Percentiles rank a stretch among this genome's conserved stretches.
Evolutionary conservation across 2,329 filamentous ascomycete genomes (phyloP).

Genomic region (Nothophaeocryptopus gaeumannii): DNA sequence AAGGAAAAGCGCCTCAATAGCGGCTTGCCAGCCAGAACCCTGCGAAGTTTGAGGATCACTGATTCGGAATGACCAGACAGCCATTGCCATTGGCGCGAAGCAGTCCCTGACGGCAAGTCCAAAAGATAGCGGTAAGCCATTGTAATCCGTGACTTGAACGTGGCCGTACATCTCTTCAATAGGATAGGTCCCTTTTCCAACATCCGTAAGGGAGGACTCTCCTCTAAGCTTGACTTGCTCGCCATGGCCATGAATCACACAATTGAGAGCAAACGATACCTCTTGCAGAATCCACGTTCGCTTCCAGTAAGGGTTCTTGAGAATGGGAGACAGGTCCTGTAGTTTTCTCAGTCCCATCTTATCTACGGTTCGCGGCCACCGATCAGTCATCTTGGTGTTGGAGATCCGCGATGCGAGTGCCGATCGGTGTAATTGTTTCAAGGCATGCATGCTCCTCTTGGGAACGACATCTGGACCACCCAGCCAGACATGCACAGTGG

Average conservation of each 20-base stretch:
- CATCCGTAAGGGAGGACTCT: not conserved
- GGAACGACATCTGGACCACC: not conserved
- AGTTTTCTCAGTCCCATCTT: not conserved
- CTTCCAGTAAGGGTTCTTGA: slow-evolving; percentile 1
- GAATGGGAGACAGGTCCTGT: not conserved
- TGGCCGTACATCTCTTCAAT: too few relatives aligned
- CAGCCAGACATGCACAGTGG: slow-evolving; percentile 11
- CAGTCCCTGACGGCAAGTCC: too few relatives aligned
- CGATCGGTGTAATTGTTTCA: not conserved
- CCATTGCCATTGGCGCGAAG: too few relatives aligned
- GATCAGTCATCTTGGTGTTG: not conserved
- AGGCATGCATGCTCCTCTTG: too few relatives aligned
- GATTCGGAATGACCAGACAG: too few relatives aligned
- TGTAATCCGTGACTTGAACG: too few relatives aligned
- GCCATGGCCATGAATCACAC: not conserved
- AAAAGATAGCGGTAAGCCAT: too few relatives aligned
- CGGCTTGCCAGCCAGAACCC: too few relatives aligned
- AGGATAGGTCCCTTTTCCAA: too few relatives aligned
- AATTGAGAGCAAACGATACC: slow-evolving; percentile 1
- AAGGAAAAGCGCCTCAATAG: not conserved
- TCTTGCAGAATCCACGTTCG: slow-evolving; percentile 14
- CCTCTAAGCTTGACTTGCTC: not conserved
- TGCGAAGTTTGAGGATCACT: too few relatives aligned
- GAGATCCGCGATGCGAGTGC: not conserved
- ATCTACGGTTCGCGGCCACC: not conserved